Percentiles rank a stretch among this genome's conserved stretches.
Evolutionary conservation across 202 grass and related monocot genomes (phyloP).

Genomic region (Panicum hallii): DNA sequence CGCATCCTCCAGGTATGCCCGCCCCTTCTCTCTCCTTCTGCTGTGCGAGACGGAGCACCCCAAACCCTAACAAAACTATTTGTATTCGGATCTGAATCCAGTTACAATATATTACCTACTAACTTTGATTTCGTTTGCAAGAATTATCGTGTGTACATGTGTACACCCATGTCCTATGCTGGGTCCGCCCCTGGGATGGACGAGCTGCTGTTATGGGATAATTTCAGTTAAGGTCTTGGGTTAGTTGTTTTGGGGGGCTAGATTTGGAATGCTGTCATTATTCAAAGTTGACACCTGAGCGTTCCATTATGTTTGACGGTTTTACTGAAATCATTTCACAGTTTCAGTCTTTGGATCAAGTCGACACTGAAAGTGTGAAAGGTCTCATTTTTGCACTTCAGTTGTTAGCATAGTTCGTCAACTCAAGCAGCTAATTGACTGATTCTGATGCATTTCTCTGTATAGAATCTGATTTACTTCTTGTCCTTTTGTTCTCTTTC

Average conservation of each 20-base stretch:
- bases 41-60: too few species aligned
- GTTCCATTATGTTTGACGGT: background rate
- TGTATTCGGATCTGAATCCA: too few species aligned
- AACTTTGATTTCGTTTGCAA: too few species aligned
- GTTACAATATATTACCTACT: too few species aligned
- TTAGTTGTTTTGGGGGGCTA: background rate
- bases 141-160: too few species aligned
- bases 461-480: conserved; percentile 5
- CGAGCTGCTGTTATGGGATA: background rate
- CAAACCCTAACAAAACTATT: too few species aligned
- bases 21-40: too few species aligned
- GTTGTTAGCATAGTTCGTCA: background rate
- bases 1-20: too few species aligned
- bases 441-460: background rate
- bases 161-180: too few species aligned
- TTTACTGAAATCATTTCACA: background rate
- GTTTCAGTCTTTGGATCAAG: background rate
- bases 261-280: conserved; percentile 15
- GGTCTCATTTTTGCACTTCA: background rate
- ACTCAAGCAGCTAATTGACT: background rate
- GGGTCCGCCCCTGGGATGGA: background rate
- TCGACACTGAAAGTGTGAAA: background rate
- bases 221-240: background rate
- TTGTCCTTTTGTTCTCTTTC: conserved; percentile 3
- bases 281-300: background rate